Base-by-base conservation (phyloP, 2,329 filamentous ascomycete genomes). In the Zarea fungicola region DNA sequence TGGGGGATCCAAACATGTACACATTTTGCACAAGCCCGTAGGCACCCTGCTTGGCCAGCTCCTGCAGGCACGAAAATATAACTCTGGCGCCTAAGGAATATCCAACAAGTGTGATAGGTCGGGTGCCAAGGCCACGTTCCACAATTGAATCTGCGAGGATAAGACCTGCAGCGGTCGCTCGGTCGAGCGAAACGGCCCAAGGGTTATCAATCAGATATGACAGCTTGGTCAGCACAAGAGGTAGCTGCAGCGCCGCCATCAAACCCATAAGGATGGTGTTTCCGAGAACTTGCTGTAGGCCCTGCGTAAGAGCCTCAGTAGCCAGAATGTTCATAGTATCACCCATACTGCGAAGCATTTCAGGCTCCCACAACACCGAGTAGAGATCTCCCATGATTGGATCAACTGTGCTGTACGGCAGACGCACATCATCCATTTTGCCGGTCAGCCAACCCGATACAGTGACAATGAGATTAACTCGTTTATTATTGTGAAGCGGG, bases 351-450 rank as follows among this genome's bases (percentile, higher is more conserved):
- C 83, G 85, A 62, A 99, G 78, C 91, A 99, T 95, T 63, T 99
- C 93, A 3, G 93, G 95, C 66, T 99, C 93, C 91, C 93, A 99
- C 51, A 95, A 75, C 10, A 99, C 85, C 1, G 92, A 96, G 70
- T 99, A 99, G 14, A 99, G 84, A 63, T 99, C 93, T 11, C 93
- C 93, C 93, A 99, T 99, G 54, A 97, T 81, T 1, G 95, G 89
- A 65, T 99, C 91, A 6, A 99, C 86, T 0, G 95, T 99, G 71
- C 90, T 96, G 68, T 87, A 99, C 7, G 93, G 93, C 60, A 99
- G 70, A 52, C 93, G 87, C 42, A 99, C 91, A 65, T 99, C 93
- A 69, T 99, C 93, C 46, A 95, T 84, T 63, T 95, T 97, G 60
- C 95, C 93, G 34, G 89, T 96, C 87, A 99, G 95, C 93, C 93